Conservation (phyloP, 2,329 filamentous ascomycete species). For the Capronia americana region DNA sequence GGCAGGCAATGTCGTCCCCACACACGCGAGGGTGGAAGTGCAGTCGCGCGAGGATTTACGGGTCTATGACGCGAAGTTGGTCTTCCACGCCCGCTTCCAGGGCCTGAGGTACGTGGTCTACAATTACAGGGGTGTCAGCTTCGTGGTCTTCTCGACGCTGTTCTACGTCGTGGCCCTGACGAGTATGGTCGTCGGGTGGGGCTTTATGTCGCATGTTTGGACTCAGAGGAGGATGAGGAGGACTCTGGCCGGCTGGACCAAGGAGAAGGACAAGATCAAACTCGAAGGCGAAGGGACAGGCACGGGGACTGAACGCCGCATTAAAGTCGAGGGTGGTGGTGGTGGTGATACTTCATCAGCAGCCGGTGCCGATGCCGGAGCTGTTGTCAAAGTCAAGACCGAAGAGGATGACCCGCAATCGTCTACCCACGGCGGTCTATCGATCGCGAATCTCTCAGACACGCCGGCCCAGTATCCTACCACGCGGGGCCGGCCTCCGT, state of each 20-base stretch:
- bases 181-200: constrained; percentile 71
- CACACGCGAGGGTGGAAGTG: constrained; percentile 67
- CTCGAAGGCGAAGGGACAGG: constrained; percentile 23
- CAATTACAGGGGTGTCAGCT: constrained; percentile 74
- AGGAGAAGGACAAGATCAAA: not conserved
- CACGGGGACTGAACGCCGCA: constrained; percentile 1
- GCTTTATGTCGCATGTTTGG: constrained; percentile 50
- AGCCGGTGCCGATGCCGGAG: too few species aligned
- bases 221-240: constrained; percentile 24
- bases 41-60: constrained; percentile 64
- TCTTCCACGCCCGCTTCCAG: constrained; percentile 74
- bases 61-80: constrained; percentile 73
- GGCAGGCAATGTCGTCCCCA: constrained; percentile 57
- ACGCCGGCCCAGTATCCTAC: constrained; percentile 29
- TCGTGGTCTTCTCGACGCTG: constrained; percentile 68
- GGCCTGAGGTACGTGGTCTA: constrained; percentile 86
- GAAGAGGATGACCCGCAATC: constrained; percentile 38
- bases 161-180: constrained; percentile 82
- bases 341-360: too few species aligned
- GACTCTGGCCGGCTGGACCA: not conserved
- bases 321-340: constrained; percentile 25
- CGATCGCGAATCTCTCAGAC: constrained; percentile 24
- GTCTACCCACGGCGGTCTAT: constrained; percentile 12
- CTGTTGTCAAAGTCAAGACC: constrained; percentile 39
- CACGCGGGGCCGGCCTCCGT: constrained; percentile 16